phyloP scores from a whole-genome alignment of 1,284 basidiomycete species.

The Austroboletus niveus region DNA sequence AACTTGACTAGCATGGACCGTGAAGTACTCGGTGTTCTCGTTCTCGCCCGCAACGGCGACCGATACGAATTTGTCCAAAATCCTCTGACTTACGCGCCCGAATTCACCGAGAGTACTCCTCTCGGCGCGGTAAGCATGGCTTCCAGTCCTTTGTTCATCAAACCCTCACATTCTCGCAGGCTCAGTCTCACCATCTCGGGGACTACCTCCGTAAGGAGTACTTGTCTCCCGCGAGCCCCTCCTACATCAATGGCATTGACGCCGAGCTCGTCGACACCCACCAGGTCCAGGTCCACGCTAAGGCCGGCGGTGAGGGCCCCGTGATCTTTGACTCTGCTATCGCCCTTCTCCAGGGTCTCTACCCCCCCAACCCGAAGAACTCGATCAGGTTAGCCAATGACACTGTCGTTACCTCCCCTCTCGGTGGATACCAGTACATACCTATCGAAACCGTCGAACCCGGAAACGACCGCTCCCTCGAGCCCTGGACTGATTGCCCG shows the following conservation, averaged over 20 bases:
- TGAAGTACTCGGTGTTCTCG: conserved; percentile 72
- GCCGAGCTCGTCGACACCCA: conserved; percentile 67
- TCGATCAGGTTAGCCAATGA: conserved; percentile 78
- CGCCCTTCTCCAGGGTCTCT: conserved; percentile 75
- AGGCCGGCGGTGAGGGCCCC: conserved; percentile 80
- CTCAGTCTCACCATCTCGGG: conserved; percentile 74
- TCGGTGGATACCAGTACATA: conserved; percentile 85
- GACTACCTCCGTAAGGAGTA: conserved; percentile 66
- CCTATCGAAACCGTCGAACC: conserved; percentile 84
- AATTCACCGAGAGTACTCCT: conserved; percentile 77
- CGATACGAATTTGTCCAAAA: conserved; percentile 70
- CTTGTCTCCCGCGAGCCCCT: conserved; percentile 59
- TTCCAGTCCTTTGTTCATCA: not conserved
- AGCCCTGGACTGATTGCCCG: conserved; percentile 82
- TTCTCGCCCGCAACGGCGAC: conserved; percentile 85
- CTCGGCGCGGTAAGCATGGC: conserved; percentile 66
- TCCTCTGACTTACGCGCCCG: conserved; percentile 65
- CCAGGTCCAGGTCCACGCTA: conserved; percentile 73
- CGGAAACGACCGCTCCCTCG: conserved; percentile 77
- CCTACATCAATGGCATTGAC: conserved; percentile 66
- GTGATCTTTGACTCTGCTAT: conserved; percentile 83
- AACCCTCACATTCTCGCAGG: conserved; percentile 37
- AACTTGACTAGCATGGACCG: conserved; percentile 39
- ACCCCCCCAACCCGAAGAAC: conserved; percentile 69
- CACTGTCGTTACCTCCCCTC: conserved; percentile 66